Conservation (phyloP, 1,284 basidiomycete species). For the Boletus semigastroideus region DNA sequence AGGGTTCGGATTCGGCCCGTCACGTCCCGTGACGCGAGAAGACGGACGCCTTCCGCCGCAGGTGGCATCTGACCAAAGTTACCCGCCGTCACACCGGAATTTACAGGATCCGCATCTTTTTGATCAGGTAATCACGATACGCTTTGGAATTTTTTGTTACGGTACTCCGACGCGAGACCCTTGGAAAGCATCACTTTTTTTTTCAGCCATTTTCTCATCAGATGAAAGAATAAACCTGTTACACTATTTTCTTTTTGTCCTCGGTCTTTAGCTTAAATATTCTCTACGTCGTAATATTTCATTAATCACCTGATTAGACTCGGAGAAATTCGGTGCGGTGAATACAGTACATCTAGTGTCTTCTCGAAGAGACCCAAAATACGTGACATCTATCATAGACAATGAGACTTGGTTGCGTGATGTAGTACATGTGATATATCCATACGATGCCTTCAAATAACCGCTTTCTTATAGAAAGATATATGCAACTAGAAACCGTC, state of each 20-base stretch:
- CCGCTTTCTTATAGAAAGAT: neutral
- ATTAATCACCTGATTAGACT: conserved; percentile 4
- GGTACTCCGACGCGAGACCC: neutral
- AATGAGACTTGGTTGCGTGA: conserved; percentile 16
- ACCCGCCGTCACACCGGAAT: conserved; percentile 10
- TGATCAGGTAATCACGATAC: conserved; percentile 8
- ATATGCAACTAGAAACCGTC: conserved; percentile 5
- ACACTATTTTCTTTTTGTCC: conserved; percentile 7
- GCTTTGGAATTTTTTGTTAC: neutral
- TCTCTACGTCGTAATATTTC: conserved; percentile 5
- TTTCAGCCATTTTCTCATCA: conserved; percentile 11
- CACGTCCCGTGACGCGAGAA: conserved; percentile 27
- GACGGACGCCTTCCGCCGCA: conserved; percentile 34
- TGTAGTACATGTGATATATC: conserved; percentile 32
- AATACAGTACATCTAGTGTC: neutral
- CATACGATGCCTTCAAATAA: conserved; percentile 26
- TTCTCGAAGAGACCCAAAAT: conserved; percentile 15
- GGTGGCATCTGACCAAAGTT: conserved; percentile 28
- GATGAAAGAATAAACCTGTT: conserved; percentile 13
- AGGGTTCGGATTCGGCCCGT: conserved; percentile 25
- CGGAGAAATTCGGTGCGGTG: neutral
- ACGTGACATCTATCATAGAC: conserved; percentile 14
- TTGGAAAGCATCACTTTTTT: conserved; percentile 9
- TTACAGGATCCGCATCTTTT: conserved; percentile 6
- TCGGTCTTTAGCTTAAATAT: neutral